Conservation (phyloP, 148 eudicot genomes). For the Talinum fruticosum region DNA sequence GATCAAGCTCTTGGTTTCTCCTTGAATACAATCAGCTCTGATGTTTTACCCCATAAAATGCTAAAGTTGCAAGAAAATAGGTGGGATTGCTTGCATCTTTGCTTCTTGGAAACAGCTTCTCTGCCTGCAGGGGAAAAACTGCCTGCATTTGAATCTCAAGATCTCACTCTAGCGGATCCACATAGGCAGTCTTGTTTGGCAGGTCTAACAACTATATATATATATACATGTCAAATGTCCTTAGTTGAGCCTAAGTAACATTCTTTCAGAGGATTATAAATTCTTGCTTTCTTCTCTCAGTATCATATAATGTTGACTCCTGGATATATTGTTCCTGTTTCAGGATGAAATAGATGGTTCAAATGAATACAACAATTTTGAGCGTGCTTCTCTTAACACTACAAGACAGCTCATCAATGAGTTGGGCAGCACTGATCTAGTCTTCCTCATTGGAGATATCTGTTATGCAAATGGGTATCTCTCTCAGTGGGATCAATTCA, state of each 20-base stretch:
- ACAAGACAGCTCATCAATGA: constrained; percentile 57
- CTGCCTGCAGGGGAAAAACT: background rate
- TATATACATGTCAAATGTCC: background rate
- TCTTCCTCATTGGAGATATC: constrained; percentile 78
- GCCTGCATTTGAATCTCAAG: background rate
- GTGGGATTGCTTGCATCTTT: background rate
- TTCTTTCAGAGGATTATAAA: background rate
- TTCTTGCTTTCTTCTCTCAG: background rate
- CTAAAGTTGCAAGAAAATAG: background rate
- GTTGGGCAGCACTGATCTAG: constrained; percentile 60
- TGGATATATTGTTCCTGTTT: background rate
- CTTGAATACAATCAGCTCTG: no score
- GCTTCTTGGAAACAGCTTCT: no score
- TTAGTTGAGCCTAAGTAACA: background rate
- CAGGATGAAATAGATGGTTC: constrained; percentile 88
- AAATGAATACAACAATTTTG: constrained; percentile 60
- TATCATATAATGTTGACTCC: background rate
- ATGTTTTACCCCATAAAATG: background rate
- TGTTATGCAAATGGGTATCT: constrained; percentile 81
- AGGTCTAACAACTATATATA: background rate
- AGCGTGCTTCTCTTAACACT: constrained; percentile 73
- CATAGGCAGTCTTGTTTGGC: background rate
- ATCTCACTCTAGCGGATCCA: background rate
- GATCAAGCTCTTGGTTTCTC: no score
- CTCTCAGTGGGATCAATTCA: constrained; percentile 92